Evolutionary conservation across 345 rosid genomes (phyloP), one percentile per base, ranked within the genome.

Genomic region (Lenwebbia sp.): DNA sequence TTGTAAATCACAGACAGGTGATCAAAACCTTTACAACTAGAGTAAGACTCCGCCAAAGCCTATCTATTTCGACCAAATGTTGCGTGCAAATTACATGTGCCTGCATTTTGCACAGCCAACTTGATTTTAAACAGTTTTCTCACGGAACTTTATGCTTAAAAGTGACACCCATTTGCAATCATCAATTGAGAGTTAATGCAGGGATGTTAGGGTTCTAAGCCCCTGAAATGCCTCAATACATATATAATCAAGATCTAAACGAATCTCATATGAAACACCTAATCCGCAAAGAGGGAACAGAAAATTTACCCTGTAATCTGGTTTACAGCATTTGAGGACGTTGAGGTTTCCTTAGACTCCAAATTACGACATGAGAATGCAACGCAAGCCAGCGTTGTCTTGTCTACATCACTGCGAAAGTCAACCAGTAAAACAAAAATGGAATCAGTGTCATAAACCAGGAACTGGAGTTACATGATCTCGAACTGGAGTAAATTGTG

Each of bases 301-400:
- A 75, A 84, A 51, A 3, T 41, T 86, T 96, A 98, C 99, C 99
- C 99, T 84, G 96, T 90, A 53, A 98, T 95, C 78, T 99, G 88
- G 90, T 95, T 98, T 85, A 92, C 93, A 17, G 97, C 95, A 74
- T 87, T 54, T 22, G 86, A 93, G 10, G 93, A 92, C 30, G 86
- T 91, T 49, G 91, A 89, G 82, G 94, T 92, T 93, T 97, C 99
- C 98, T 96, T 85, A 37, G 83, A 90, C 94, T 95, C 98, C 92
- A 97, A 88, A 87, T 90, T 90, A 60, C 99, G 98, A 85, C 99
- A 96, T 41, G 99, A 96, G 86, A 98, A 98, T 1, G 98, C 99
- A 91, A 98, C 93, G 89, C 98, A 98, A 6, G 99, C 99, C 84
- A 98, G 86, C 94, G 93, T 93, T 0, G 99, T 95, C n/a, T 98